These are phyloP conservation scores for Podaxis sp. DNA, from an alignment of 768 basidiomycete species.

Conservation along the genomic window DNA sequence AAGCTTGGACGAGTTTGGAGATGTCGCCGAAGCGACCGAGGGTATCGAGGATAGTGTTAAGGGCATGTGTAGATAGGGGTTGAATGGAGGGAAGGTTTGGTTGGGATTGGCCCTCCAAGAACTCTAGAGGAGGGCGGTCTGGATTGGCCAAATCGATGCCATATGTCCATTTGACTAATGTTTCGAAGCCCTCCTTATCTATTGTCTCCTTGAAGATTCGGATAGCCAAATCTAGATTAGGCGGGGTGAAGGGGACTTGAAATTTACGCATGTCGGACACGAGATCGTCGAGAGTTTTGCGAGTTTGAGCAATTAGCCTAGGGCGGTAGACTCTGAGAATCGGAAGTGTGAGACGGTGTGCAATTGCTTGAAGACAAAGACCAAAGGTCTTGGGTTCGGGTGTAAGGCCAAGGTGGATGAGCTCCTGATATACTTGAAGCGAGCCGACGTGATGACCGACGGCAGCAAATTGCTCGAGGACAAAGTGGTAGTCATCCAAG, in stretches of 20 bases:
- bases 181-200: slow-evolving; percentile 55
- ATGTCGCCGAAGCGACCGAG: slow-evolving; percentile 61
- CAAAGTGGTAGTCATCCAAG: slow-evolving; percentile 72
- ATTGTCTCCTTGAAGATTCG: slow-evolving; percentile 69
- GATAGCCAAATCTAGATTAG: slow-evolving; percentile 64
- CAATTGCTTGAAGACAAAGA: slow-evolving; percentile 67
- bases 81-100: slow-evolving; percentile 26
- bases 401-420: slow-evolving; percentile 41
- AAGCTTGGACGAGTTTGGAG: slow-evolving; percentile 70
- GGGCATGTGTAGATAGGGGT: slow-evolving; percentile 60
- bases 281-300: slow-evolving; percentile 47
- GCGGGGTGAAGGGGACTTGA: slow-evolving; percentile 50
- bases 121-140: slow-evolving; percentile 61
- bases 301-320: slow-evolving; percentile 40
- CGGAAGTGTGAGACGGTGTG: slow-evolving; percentile 65
- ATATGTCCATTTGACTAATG: slow-evolving; percentile 66
- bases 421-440: slow-evolving; percentile 60
- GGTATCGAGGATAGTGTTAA: slow-evolving; percentile 74
- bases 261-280: slow-evolving; percentile 57
- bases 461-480: slow-evolving; percentile 74
- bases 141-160: slow-evolving; percentile 77
- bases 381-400: slow-evolving; percentile 61
- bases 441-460: slow-evolving; percentile 68
- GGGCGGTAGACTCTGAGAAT: slow-evolving; percentile 37
- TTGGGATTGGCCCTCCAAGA: slow-evolving; percentile 22